These are phyloP conservation scores for Chenopodium suecicum DNA, from an alignment of 148 eudicot genomes.

Conservation along the genomic window DNA sequence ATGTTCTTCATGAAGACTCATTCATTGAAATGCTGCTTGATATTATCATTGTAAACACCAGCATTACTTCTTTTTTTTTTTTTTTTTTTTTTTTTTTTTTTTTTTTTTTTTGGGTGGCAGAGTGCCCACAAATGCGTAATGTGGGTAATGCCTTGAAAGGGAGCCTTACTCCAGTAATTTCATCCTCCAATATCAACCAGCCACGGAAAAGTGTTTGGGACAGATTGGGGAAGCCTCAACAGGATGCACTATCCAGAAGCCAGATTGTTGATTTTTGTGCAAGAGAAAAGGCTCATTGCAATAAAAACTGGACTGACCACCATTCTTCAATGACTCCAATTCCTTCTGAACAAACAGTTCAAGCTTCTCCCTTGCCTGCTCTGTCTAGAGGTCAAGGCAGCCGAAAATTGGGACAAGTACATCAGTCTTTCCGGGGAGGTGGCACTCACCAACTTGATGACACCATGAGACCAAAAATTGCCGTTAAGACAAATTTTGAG, in stretches of 20 bases:
- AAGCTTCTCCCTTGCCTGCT: not conserved
- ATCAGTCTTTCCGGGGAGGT: not conserved
- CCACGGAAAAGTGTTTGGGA: slow-evolving; percentile 27
- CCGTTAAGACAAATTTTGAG: not conserved
- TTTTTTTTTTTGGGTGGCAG: no score
- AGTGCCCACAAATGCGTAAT: no score
- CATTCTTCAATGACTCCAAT: not conserved
- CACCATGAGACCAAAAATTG: not conserved
- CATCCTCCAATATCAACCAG: slow-evolving; percentile 15
- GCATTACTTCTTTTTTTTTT: no score
- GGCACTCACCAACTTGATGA: not conserved
- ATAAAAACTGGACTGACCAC: not conserved
- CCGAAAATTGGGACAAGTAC: not conserved
- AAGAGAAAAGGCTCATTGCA: not conserved
- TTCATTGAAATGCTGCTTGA: not conserved
- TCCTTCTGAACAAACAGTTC: not conserved
- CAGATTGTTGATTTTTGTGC: not conserved
- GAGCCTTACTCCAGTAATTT: not conserved
- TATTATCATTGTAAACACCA: not conserved
- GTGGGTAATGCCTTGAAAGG: no score
- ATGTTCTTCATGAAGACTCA: not conserved
- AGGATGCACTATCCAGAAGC: slow-evolving; percentile 4
- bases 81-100: no score
- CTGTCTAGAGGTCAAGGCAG: not conserved
- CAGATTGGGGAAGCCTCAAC: slow-evolving; percentile 23